Evolutionary conservation across 2,329 filamentous ascomycete species (phyloP), one percentile per base, ranked within the genome.

Genomic region (Ophiostoma populinum): DNA sequence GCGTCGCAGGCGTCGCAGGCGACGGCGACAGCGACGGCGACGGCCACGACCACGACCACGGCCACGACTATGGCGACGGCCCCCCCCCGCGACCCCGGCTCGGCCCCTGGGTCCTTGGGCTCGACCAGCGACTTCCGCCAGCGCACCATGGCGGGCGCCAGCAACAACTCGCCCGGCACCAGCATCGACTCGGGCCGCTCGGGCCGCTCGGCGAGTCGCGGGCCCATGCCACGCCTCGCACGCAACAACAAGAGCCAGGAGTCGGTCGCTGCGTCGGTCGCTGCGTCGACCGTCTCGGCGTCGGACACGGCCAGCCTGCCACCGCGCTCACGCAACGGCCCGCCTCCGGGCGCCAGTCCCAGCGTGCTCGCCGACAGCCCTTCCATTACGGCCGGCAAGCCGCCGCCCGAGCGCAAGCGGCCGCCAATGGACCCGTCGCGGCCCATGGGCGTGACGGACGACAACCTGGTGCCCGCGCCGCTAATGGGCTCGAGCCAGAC

Each of bases 381-480:
- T 1, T 20, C 39, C 5, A 46, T 51, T 11, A 19, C 34, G n/a
- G 62, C 63, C 24, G 55, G 65, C 16, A 39, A 39, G 12, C 62
- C 69, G 1, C 63, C 69, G 0, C 75, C 75, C 0, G 73, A 78
- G 45, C 61, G 75, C 41, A 73, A 65, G 49, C 58, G 75, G 32
- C 75, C 75, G 2, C 71, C 74, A 1, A 77, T 80, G 70, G 67
- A 75, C 40, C 63, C 67, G 7, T 52, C 65, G 6, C 58, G 67
- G 21, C 66, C 67, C 7, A 57, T 62, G 33, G 62, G 54, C 31
- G 42, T 48, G 26, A 49, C 49, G 11, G 62, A 73, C 43, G 61
- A 60, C 32, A 63, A 68, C 35, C 51, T 74, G 24, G 67, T 74
- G 3, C 69, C 69, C 6, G 68, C 66, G 4, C 69, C 69, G 5